Evolutionary conservation across 768 basidiomycete species (phyloP), one percentile per base, ranked within the genome.

Genomic region (Lyophyllum atratum): DNA sequence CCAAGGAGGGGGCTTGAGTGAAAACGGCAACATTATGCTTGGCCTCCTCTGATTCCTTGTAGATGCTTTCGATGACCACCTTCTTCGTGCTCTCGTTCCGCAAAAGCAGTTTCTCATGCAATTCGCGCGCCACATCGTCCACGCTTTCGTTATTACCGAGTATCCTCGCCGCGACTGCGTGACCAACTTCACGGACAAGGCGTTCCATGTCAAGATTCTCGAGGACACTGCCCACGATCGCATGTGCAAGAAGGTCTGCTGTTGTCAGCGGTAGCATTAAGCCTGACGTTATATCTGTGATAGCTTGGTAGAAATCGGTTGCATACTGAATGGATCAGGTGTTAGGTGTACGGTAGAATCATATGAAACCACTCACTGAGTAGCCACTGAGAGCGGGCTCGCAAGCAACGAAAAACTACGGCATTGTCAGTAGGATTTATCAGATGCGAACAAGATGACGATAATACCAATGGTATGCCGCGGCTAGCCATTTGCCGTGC

Each of bases 151-250:
- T 90, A 62, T 93, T 92, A 21, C 92, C 91, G 10, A 93, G 83
- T 70, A 98, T 93, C 50, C 95, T 85, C 64, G 92, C 86, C 7
- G 95, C 94, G 8, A 98, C 95, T 9, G 94, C 94, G 56, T 89
- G 82, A 17, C 96, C 96, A 48, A 98, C 95, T 74, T 98, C 96
- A 34, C 87, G 86, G 55, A 98, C 93, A 37, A 98, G 82, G 28
- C 94, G 85, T 67, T 98, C 96, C 96, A 98, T 96, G 72, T 98
- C 96, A 58, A 98, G 85, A 66, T 98, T 97, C 76, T 98, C 96
- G 26, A 98, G 81, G 42, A 98, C 95, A 70, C 92, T 93, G 31
- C 95, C 96, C 54, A 95, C 94, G 56, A 98, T 98, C 28, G 96
- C 96, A 67, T 96, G 93, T 17, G 95, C 86, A 47, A 98, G 85